Evolutionary conservation across 257 asterid species (phyloP).

Genomic region (Solanum clarkiae): DNA sequence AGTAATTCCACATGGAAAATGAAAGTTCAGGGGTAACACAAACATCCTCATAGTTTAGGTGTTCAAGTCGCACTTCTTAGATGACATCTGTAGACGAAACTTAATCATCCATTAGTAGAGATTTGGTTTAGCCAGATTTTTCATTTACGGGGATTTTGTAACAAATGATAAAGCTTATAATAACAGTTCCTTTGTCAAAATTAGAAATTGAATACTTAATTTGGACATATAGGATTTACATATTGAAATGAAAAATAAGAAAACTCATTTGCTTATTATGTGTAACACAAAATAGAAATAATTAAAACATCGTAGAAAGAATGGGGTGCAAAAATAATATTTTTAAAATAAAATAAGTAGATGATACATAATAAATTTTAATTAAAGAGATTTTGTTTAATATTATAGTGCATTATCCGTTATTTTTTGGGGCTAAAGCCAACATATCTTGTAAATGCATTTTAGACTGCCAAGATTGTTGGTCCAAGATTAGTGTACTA

Average conservation of each 20-base stretch:
- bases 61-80: not conserved
- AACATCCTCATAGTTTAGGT: not conserved
- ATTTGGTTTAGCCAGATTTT: not conserved
- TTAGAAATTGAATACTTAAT: not conserved
- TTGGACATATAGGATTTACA: not conserved
- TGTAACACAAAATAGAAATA: too few relatives aligned
- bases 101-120: not conserved
- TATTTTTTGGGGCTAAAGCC: too few relatives aligned
- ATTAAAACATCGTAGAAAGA: too few relatives aligned
- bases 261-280: too few relatives aligned
- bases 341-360: too few relatives aligned
- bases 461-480: not conserved
- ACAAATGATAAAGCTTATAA: not conserved
- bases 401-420: too few relatives aligned
- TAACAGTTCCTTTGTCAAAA: not conserved
- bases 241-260: not conserved
- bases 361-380: too few relatives aligned
- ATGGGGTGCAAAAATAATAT: too few relatives aligned
- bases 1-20: not conserved
- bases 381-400: too few relatives aligned
- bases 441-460: not conserved
- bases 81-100: not conserved
- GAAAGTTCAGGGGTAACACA: not conserved
- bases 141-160: not conserved
- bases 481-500: not conserved